Conservation (phyloP, 2,329 filamentous ascomycete species). For the Fusarium goolgardi region DNA sequence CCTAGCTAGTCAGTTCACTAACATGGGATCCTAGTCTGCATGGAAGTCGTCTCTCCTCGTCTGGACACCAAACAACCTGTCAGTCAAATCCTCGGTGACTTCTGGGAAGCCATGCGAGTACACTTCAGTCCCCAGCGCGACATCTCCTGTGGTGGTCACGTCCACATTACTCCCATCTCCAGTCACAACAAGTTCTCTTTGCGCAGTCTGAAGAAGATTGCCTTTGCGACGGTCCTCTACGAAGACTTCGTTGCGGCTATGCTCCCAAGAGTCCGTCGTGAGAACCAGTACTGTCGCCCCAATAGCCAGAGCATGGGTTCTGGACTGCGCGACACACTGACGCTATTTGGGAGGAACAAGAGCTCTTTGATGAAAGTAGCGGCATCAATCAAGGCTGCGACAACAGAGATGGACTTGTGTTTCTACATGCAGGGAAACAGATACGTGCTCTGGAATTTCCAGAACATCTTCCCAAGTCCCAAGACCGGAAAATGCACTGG, state of each 20-base stretch:
- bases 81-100: conserved; percentile 52
- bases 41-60: conserved; percentile 56
- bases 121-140: conserved; percentile 54
- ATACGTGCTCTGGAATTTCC: conserved; percentile 57
- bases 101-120: conserved; percentile 58
- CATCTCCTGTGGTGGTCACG: conserved; percentile 54
- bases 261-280: conserved; percentile 50
- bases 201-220: conserved; percentile 52
- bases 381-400: conserved; percentile 44
- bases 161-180: conserved; percentile 54
- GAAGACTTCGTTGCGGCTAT: conserved; percentile 52
- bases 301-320: conserved; percentile 51
- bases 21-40: conserved; percentile 50
- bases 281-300: conserved; percentile 52
- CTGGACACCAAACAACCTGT: conserved; percentile 52
- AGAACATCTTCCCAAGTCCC: conserved; percentile 54
- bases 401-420: conserved; percentile 50
- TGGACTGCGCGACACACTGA: conserved; percentile 47
- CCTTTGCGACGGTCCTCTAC: conserved; percentile 52
- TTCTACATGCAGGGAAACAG: conserved; percentile 55
- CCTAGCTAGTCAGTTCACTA: conserved; percentile 17
- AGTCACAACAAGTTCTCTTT: conserved; percentile 52
- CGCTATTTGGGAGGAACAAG: conserved; percentile 46
- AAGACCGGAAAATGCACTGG: conserved; percentile 54
- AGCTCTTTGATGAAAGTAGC: conserved; percentile 47